These are phyloP conservation scores for Entomortierella beljakovae DNA, from an alignment of 192 early-diverging fungal genomes.

Conservation along the genomic window DNA sequence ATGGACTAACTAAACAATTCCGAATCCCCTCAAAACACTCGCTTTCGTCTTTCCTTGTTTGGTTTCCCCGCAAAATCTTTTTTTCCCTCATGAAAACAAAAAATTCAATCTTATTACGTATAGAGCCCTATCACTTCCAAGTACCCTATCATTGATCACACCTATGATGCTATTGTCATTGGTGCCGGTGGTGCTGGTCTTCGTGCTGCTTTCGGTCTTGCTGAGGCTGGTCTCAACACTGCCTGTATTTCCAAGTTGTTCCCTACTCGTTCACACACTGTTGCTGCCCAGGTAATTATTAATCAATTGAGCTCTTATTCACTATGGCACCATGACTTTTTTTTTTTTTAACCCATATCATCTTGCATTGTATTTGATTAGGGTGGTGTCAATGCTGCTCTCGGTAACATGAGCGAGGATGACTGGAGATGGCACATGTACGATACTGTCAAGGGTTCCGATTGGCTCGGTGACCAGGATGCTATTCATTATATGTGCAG, in stretches of 20 bases:
- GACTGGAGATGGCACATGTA: slow-evolving; percentile 99
- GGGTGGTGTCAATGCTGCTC: slow-evolving; percentile 99
- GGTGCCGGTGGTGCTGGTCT: slow-evolving; percentile 99
- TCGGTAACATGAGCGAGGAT: slow-evolving; percentile 99
- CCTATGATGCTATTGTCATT: slow-evolving; percentile 98
- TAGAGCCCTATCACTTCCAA: slow-evolving; percentile 72
- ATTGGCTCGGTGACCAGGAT: slow-evolving; percentile 99
- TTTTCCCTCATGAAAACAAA: not conserved
- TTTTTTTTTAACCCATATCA: not conserved
- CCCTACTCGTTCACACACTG: slow-evolving; percentile 98
- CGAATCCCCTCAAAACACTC: not conserved
- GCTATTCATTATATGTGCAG: slow-evolving; percentile 99
- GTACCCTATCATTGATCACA: slow-evolving; percentile 98
- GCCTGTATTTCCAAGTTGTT: slow-evolving; percentile 99
- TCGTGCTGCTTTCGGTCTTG: slow-evolving; percentile 96
- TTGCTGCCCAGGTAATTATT: slow-evolving; percentile 89
- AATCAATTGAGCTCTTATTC: no score
- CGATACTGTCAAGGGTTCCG: slow-evolving; percentile 98
- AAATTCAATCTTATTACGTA: not conserved
- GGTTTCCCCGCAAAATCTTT: slow-evolving; percentile 32
- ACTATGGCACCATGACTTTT: not conserved
- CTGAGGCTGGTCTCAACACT: slow-evolving; percentile 94
- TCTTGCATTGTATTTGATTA: slow-evolving; percentile 9
- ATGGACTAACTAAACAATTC: slow-evolving; percentile 12
- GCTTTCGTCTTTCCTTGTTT: slow-evolving; percentile 39